phyloP scores from a whole-genome alignment of 2,329 filamentous ascomycete species.

The Aspergillus sp. region DNA sequence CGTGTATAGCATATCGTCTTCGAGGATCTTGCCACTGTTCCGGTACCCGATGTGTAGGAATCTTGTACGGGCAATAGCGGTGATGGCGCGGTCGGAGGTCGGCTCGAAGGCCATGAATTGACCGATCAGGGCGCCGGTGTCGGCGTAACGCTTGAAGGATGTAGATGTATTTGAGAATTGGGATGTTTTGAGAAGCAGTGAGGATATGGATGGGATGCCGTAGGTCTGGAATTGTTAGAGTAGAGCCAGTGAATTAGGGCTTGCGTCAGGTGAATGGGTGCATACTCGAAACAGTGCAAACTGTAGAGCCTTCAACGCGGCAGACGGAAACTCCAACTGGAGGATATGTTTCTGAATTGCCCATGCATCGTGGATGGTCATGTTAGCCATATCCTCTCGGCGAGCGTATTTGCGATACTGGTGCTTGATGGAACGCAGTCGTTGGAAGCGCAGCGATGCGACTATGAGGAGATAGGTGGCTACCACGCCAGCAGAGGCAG shows the following conservation, averaged over 20 bases:
- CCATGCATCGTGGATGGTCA: slow-evolving; percentile 55
- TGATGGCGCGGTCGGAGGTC: slow-evolving; percentile 44
- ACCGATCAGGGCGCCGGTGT: slow-evolving; percentile 51
- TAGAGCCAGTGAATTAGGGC: not conserved
- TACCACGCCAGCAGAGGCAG: slow-evolving; percentile 2
- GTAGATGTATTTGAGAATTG: slow-evolving; percentile 47
- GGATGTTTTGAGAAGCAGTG: slow-evolving; percentile 49
- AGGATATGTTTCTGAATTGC: slow-evolving; percentile 48
- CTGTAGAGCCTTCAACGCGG: slow-evolving; percentile 51
- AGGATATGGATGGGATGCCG: slow-evolving; percentile 56
- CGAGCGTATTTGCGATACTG: slow-evolving; percentile 43
- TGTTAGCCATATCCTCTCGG: slow-evolving; percentile 44
- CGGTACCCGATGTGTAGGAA: slow-evolving; percentile 61
- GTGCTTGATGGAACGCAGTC: slow-evolving; percentile 35
- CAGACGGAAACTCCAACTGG: slow-evolving; percentile 56
- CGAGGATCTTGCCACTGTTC: slow-evolving; percentile 57
- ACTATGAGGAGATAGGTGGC: slow-evolving; percentile 23
- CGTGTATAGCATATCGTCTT: slow-evolving; percentile 65
- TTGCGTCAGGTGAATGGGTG: not conserved
- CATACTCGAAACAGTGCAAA: slow-evolving; percentile 59
- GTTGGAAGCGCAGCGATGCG: slow-evolving; percentile 27
- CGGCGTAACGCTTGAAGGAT: slow-evolving; percentile 54
- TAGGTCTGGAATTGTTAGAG: slow-evolving; percentile 45
- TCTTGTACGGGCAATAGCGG: slow-evolving; percentile 63
- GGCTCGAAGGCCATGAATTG: slow-evolving; percentile 50